Conservation (phyloP, 2,329 filamentous ascomycete species). For the Fusarium sp. region DNA sequence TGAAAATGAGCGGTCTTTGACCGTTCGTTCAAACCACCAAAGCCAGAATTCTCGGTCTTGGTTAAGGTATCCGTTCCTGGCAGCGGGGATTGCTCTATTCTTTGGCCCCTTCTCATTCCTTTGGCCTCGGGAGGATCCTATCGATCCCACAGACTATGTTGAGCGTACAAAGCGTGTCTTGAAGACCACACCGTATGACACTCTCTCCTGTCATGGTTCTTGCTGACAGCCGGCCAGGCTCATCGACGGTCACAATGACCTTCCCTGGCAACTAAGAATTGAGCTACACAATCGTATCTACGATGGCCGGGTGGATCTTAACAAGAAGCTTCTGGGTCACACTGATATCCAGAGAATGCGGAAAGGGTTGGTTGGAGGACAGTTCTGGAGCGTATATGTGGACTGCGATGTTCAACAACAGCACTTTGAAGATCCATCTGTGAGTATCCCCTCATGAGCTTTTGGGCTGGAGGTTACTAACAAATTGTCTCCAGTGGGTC, state of each 20-base stretch:
- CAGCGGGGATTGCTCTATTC: constrained; percentile 4
- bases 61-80: constrained; percentile 1
- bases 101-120: constrained; percentile 10
- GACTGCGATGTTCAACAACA: constrained; percentile 36
- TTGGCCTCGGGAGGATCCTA: constrained; percentile 5
- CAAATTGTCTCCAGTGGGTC: background rate
- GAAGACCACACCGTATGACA: constrained; percentile 17
- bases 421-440: constrained; percentile 40
- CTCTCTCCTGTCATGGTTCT: background rate
- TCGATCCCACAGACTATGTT: constrained; percentile 17
- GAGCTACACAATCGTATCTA: constrained; percentile 43
- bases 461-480: background rate
- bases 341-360: constrained; percentile 43
- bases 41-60: background rate
- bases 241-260: constrained; percentile 45
- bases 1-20: background rate
- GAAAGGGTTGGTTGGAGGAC: constrained; percentile 42
- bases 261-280: constrained; percentile 43
- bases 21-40: background rate
- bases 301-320: constrained; percentile 16
- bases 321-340: constrained; percentile 36
- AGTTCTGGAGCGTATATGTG: constrained; percentile 45
- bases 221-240: constrained; percentile 20
- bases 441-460: constrained; percentile 1
- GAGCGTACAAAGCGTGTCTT: constrained; percentile 19